Evolutionary conservation across 2,329 filamentous ascomycete species (phyloP), one percentile per base, ranked within the genome.

Genomic region (Drechslerella stenobrocha): DNA sequence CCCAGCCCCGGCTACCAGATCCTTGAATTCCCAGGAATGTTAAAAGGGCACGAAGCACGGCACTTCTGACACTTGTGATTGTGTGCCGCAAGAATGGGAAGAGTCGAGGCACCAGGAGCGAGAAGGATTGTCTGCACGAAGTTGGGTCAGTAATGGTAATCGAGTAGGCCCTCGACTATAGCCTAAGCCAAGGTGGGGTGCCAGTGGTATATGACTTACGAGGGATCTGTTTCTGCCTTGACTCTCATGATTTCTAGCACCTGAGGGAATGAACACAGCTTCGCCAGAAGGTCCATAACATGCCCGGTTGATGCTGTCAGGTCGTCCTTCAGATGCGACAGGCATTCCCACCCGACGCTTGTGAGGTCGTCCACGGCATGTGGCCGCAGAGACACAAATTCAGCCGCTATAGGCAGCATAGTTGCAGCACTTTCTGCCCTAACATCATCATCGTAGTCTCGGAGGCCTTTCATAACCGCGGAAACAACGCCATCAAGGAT

Each of bases 351-450:
- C 24, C 98, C 91, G 64, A 97, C 95, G 74, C 88, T 87, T 76
- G 96, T 95, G 35, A 98, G 83, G 26, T 83, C 82, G 69, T 91
- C 86, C 28, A 98, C 81, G 42, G 89, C 86, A 30, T 81, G 81
- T 13, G 90, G 87, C 13, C 92, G 87, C 76, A 95, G 84, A 34
- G 85, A 86, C 71, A 97, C 91, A 73, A 97, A 95, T 74, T 98
- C 93, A 75, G 92, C 87, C 3, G 92, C 91, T 77, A 98, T 96
- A 0, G 93, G 93, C 48, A 97, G 93, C 44, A 98, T 79, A 0
- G 95, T 98, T n/a, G 93, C 92, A 7, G 95, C 93, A 77, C 92
- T 96, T 72, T 97, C 92, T 15, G 95, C 90, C 71, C 95, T 88
- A 22, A 98, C 93, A 77, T 98, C 93, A 72, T 98, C 93, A 74